phyloP scores from a whole-genome alignment of 345 rosid genomes.

The Raphanus raphanistrum region DNA sequence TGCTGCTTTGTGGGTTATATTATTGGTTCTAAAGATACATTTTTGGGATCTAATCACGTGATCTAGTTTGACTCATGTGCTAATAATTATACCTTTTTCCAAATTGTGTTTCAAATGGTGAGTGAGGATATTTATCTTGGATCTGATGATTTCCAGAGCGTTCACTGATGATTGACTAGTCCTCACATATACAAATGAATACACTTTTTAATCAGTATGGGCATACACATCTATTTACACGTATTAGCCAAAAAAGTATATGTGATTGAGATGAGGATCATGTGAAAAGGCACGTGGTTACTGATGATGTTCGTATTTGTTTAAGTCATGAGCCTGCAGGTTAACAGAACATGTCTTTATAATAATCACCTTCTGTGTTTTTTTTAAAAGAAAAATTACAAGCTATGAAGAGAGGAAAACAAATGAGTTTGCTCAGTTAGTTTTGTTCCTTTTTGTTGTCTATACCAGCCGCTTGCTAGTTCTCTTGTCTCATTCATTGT shows the following conservation, averaged over 20 bases:
- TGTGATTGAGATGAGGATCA: slow-evolving; percentile 21
- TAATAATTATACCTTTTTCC: slow-evolving; percentile 11
- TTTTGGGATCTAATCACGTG: slow-evolving; percentile 42
- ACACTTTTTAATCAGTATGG: neutral
- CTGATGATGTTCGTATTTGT: slow-evolving; percentile 27
- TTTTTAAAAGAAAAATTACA: neutral
- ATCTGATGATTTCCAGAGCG: slow-evolving; percentile 7
- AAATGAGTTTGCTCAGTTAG: neutral
- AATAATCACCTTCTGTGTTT: slow-evolving; percentile 13
- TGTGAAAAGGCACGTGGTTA: slow-evolving; percentile 37
- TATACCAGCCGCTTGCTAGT: neutral
- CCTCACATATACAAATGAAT: neutral
- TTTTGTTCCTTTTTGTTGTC: neutral
- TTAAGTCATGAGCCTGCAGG: slow-evolving; percentile 24
- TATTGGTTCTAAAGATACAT: slow-evolving; percentile 14
- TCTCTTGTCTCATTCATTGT: neutral
- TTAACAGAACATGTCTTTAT: slow-evolving; percentile 19
- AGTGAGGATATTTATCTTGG: slow-evolving; percentile 4
- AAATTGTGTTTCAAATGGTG: slow-evolving; percentile 27
- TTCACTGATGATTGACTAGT: slow-evolving; percentile 16
- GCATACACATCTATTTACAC: slow-evolving; percentile 14
- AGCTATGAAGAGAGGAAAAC: neutral
- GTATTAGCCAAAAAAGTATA: slow-evolving; percentile 12
- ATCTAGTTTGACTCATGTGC: slow-evolving; percentile 37
- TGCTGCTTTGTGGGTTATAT: slow-evolving; percentile 20